Base-by-base conservation (phyloP, 345 rosid genomes). In the Adansonia digitata region DNA sequence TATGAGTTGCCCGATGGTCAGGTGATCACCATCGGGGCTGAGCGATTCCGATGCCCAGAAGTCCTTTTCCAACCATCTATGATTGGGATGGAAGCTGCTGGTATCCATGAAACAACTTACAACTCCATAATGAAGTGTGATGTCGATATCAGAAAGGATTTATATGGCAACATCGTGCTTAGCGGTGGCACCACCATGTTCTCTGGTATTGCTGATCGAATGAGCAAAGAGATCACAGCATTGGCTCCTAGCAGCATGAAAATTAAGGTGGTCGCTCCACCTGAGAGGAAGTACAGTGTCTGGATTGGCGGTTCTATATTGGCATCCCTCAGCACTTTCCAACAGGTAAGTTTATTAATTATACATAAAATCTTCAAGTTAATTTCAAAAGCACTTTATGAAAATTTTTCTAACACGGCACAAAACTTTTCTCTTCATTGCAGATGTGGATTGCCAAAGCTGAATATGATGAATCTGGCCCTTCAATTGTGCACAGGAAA, bases 71-170 rank as follows among this genome's bases (percentile, higher is more conserved):
- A 65, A 20, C 70, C 70, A 40, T 65, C 70, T 12, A 7, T 64
- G 48, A 40, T 65, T 1, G 70, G 70, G 12, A 65, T 65, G 70
- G 70, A 65, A 65, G 70, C 49, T 65, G 51, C 70, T 42, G 70
- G 70, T 22, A 65, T 65, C 49, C 70, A 65, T 7, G 70, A 65
- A 65, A 65, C 70, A 11, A 65, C 70, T 12, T 65, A 65, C 70
- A 65, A 65, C 70, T 65, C 69, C 51, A 65, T 65, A 45, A 65
- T 65, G 69, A 65, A 65, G 69, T 65, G 49, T 22, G 69, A 65
- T 40, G 69, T 65, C 3, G 69, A 65, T 65, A 65, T 65, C 70
- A 40, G 69, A 26, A 65, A 65, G 34, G 70, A 65, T 13, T 45
- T 65, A 45, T 65, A 65, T 22, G 70, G 70, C 1, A 65, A 65